Conservation (phyloP, 2,329 filamentous ascomycete species). For the Diaporthe sp. region DNA sequence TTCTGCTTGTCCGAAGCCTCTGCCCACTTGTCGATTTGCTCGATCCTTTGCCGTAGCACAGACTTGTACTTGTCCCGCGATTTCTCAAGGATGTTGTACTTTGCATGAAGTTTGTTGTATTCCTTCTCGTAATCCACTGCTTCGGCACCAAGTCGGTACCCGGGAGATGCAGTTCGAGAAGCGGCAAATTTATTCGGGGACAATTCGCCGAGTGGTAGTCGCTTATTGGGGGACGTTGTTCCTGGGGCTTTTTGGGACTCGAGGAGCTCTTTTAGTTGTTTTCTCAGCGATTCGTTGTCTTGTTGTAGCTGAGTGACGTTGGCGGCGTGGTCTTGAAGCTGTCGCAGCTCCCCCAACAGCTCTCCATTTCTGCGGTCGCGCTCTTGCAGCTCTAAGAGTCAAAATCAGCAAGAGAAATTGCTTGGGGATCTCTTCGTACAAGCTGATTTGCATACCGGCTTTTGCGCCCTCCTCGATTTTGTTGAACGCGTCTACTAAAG, state of each 20-base stretch:
- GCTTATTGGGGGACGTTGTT: constrained; percentile 20
- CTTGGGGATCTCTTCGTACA: too few relatives aligned
- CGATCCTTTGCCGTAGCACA: constrained; percentile 56
- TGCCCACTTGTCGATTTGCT: constrained; percentile 60
- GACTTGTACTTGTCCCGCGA: constrained; percentile 58
- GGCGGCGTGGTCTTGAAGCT: constrained; percentile 50
- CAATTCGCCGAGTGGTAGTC: constrained; percentile 37
- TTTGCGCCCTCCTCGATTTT: constrained; percentile 55
- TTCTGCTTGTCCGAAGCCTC: constrained; percentile 59
- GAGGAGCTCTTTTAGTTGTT: constrained; percentile 52
- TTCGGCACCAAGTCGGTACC: not conserved
- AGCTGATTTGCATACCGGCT: constrained; percentile 47
- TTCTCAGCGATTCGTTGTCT: constrained; percentile 58
- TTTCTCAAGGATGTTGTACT: constrained; percentile 56
- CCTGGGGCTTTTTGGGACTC: constrained; percentile 34
- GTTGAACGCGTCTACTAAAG: constrained; percentile 56
- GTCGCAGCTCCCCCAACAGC: constrained; percentile 52
- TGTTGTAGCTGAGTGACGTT: constrained; percentile 54
- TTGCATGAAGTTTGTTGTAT: constrained; percentile 52
- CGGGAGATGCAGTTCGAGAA: not conserved
- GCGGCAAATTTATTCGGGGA: constrained; percentile 36
- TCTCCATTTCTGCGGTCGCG: constrained; percentile 43
- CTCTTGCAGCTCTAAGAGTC: constrained; percentile 45
- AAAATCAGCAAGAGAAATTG: constrained; percentile 12
- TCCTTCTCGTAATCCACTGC: constrained; percentile 39